These are phyloP conservation scores for Camellia sinensis DNA, from an alignment of 148 eudicot species.

Conservation along the genomic window DNA sequence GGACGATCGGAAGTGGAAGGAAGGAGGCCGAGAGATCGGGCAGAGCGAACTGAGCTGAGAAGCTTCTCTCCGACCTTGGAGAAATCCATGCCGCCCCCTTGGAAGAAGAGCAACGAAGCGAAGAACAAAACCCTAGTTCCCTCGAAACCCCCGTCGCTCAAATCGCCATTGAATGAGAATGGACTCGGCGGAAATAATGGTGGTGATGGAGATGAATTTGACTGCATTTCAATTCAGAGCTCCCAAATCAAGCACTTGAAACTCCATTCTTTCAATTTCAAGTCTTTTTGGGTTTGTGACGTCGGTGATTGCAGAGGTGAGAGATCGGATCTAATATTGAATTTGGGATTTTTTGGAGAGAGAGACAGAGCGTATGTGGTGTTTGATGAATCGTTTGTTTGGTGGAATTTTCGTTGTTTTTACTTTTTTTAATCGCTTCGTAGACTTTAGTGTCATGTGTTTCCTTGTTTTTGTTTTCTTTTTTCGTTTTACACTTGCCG, in stretches of 20 bases:
- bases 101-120: conserved; percentile 65
- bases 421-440: conserved; percentile 2
- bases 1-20: conserved; percentile 85
- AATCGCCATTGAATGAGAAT: conserved; percentile 55
- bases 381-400: neutral
- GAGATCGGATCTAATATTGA: conserved; percentile 23
- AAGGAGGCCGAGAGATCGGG: conserved; percentile 73
- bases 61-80: conserved; percentile 86
- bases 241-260: conserved; percentile 11
- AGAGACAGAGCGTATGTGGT: neutral
- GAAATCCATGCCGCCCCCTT: conserved; percentile 74
- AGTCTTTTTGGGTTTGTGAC: neutral
- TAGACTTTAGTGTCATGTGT: neutral
- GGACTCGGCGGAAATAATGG: conserved; percentile 48
- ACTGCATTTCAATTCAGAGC: conserved; percentile 58
- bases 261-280: conserved; percentile 5
- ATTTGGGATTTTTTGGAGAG: neutral
- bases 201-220: conserved; percentile 20
- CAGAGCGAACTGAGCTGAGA: conserved; percentile 86
- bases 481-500: neutral
- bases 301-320: neutral
- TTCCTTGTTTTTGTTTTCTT: too few species aligned
- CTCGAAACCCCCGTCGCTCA: conserved; percentile 58
- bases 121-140: conserved; percentile 67
- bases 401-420: neutral